These are phyloP conservation scores for Pythium guiyangense DNA, from an alignment of 352 stramenopile species.

Conservation along the genomic window DNA sequence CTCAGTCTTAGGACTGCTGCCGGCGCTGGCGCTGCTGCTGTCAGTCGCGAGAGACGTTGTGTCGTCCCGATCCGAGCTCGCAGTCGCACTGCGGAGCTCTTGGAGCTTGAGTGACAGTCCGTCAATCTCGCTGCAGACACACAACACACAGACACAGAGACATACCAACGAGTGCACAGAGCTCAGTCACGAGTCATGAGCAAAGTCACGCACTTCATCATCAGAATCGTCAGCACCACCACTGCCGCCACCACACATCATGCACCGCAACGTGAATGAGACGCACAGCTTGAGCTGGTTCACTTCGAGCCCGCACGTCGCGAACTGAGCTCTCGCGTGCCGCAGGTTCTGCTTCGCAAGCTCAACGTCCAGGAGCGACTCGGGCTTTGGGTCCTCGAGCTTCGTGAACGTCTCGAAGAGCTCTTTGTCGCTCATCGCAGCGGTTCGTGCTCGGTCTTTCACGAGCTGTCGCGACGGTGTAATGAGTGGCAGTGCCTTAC, in stretches of 20 bases:
- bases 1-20: too few relatives aligned
- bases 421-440: constrained; percentile 36
- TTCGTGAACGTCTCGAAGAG: constrained; percentile 51
- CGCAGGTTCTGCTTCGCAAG: constrained; percentile 57
- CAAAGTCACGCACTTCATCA: too few relatives aligned
- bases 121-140: constrained; percentile 39
- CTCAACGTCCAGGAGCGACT: constrained; percentile 51
- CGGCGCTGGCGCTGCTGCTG: too few relatives aligned
- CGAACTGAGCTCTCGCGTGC: constrained; percentile 28
- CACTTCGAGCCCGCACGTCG: constrained; percentile 33
- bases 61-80: background rate
- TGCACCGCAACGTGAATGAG: too few relatives aligned
- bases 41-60: background rate
- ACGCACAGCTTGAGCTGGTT: constrained; percentile 57
- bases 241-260: too few relatives aligned
- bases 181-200: too few relatives aligned
- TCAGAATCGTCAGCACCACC: too few relatives aligned
- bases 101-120: constrained; percentile 33
- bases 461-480: constrained; percentile 5
- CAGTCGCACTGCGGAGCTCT: constrained; percentile 13
- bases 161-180: too few relatives aligned
- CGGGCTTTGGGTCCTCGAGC: constrained; percentile 22
- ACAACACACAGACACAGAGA: background rate
- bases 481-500: background rate
- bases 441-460: background rate